Evolutionary conservation across 148 eudicot species (phyloP).

Genomic region (Cornus florida): DNA sequence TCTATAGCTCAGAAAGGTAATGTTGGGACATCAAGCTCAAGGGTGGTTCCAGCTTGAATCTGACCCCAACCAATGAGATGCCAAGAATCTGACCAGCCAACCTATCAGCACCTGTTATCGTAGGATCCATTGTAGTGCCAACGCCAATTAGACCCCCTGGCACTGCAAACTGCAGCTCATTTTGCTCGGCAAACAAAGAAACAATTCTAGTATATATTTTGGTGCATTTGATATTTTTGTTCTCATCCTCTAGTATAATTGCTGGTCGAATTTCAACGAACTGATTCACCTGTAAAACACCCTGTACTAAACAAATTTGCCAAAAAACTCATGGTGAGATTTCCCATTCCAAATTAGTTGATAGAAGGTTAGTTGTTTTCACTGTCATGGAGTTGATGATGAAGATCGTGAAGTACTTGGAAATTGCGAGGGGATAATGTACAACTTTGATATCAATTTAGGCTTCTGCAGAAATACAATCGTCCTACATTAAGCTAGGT

Average conservation of each 20-base stretch:
- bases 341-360: no score
- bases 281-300: slow-evolving; percentile 89
- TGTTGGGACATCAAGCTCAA: slow-evolving; percentile 8
- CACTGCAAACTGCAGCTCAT: slow-evolving; percentile 88
- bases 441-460: no score
- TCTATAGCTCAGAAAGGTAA: slow-evolving; percentile 39
- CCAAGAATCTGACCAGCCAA: slow-evolving; percentile 97
- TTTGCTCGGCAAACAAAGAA: slow-evolving; percentile 88
- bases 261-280: slow-evolving; percentile 93
- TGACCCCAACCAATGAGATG: slow-evolving; percentile 62
- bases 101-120: slow-evolving; percentile 93
- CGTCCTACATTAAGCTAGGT: no score
- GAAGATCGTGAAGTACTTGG: no score
- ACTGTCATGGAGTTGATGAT: no score
- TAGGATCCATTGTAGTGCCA: slow-evolving; percentile 98
- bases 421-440: no score
- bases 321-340: not conserved
- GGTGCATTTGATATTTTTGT: slow-evolving; percentile 81
- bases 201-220: slow-evolving; percentile 94
- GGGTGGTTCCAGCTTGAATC: slow-evolving; percentile 17
- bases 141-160: slow-evolving; percentile 99
- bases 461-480: no score
- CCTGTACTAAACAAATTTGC: slow-evolving; percentile 41
- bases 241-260: slow-evolving; percentile 86
- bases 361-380: no score